Evolutionary conservation across 495 filamentous ascomycete species (phyloP), one percentile per base, ranked within the genome.

Genomic region (Aspergillus kassunensis): DNA sequence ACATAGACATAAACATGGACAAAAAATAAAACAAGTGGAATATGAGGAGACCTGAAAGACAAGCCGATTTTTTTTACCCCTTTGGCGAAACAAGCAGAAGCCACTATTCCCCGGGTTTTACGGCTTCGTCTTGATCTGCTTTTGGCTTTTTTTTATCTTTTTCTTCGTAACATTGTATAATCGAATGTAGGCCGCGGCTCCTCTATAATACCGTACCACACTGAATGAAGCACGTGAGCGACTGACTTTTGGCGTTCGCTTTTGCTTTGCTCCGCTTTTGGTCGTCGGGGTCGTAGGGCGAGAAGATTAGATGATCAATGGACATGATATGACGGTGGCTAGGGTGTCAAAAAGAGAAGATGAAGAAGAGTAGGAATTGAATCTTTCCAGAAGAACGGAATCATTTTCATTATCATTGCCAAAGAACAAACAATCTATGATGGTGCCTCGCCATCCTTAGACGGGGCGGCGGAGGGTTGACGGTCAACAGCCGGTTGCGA

Each of bases 401-500:
- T 57, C 67, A 66, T 61, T 67, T 65, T 73, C 63, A 70, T 73
- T 66, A 72, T 69, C 69, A 71, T 68, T 68, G 67, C 68, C 58
- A 66, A 60, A 58, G 51, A 53, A 53, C 60, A 67, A 64, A 58
- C 55, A 62, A 62, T 72, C 72, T 75, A 75, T 75, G 70, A 70
- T 66, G 69, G 56, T 61, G 67, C 61, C 57, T 71, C 70, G 53
- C 68, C 72, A 56, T 70, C 71, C 63, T 73, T 74, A 15, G 66
- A 70, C 51, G 76, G 75, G 47, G 75, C 73, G 62, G 79, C 78
- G 30, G 75, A 72, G 51, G 69, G 71, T 54, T 68, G 68, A 56
- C 72, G 70, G 58, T 71, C 70, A 43, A 63, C 57, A 15, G 78
- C 74, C 36, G 73, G 79, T 58, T 74, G 72, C 24, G 76, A 68